Percentiles rank a stretch among this genome's conserved stretches.
These are phyloP conservation scores for Otatea glauca DNA, from an alignment of 176 grass and related monocot genomes.

Conservation along the genomic window DNA sequence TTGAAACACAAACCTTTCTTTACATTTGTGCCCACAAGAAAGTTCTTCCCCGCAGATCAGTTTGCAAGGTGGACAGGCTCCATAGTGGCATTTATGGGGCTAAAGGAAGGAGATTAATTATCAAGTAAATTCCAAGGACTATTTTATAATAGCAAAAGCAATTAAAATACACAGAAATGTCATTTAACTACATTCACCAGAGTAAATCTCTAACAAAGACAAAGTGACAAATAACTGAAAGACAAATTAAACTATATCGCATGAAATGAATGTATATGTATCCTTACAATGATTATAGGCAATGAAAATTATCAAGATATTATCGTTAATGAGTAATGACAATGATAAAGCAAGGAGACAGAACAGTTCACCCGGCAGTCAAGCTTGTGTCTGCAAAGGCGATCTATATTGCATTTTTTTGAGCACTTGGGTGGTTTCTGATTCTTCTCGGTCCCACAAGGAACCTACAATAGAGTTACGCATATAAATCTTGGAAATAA, in stretches of 20 bases:
- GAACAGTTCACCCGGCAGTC: slow-evolving; percentile 67
- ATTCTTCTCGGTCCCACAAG: slow-evolving; percentile 94
- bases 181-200: slow-evolving; percentile 19
- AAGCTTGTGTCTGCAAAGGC: slow-evolving; percentile 85
- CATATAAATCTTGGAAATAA: slow-evolving; percentile 23
- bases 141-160: slow-evolving; percentile 36
- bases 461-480: slow-evolving; percentile 67
- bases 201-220: slow-evolving; percentile 11
- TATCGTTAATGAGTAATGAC: slow-evolving; percentile 2
- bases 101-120: slow-evolving; percentile 49
- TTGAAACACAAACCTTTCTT: slow-evolving; percentile 70
- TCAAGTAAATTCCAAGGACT: slow-evolving; percentile 20
- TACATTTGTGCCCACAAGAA: slow-evolving; percentile 92
- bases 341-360: slow-evolving; percentile 1
- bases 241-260: not conserved
- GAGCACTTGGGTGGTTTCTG: slow-evolving; percentile 95
- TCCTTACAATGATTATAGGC: not conserved
- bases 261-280: not conserved
- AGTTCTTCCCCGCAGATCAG: slow-evolving; percentile 73
- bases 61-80: slow-evolving; percentile 93
- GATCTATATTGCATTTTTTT: slow-evolving; percentile 73
- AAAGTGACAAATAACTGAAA: slow-evolving; percentile 20
- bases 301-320: slow-evolving; percentile 26
- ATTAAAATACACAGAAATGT: slow-evolving; percentile 29
- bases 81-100: slow-evolving; percentile 98